These are phyloP conservation scores for Globisporangium camurandrum DNA, from an alignment of 352 stramenopile species.

Conservation along the genomic window DNA sequence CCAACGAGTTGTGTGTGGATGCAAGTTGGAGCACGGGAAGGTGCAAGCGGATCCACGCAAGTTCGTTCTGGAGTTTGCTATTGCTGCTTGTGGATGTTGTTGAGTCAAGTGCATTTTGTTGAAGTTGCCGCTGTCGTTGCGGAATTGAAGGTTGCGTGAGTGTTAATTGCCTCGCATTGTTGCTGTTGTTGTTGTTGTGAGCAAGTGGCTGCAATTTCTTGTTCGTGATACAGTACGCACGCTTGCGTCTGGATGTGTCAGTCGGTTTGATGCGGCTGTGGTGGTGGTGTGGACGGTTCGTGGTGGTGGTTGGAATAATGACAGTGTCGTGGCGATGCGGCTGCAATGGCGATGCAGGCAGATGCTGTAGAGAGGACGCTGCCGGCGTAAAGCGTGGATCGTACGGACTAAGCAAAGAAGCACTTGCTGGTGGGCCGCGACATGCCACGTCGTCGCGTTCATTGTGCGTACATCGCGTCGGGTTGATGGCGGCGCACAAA, in stretches of 20 bases:
- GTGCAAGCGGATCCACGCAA: conserved; percentile 59
- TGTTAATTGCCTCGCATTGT: neutral
- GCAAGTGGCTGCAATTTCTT: neutral
- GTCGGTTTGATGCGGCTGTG: neutral
- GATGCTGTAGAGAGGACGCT: neutral
- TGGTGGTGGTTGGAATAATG: neutral
- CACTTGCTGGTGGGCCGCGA: neutral
- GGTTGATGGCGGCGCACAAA: neutral
- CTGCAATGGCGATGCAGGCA: neutral
- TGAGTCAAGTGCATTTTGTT: neutral
- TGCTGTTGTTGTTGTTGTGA: neutral
- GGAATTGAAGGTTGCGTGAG: neutral
- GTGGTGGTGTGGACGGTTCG: neutral
- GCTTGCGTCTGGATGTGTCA: neutral
- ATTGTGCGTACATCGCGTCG: neutral
- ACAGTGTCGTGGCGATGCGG: neutral
- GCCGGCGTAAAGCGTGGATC: conserved; percentile 4
- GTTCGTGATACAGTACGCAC: conserved; percentile 3
- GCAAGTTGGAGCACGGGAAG: conserved; percentile 47
- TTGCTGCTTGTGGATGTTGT: neutral
- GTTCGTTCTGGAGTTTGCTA: conserved; percentile 23
- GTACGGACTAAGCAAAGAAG: conserved; percentile 2
- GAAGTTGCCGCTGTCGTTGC: neutral
- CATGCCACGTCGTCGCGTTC: neutral
- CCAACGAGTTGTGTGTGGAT: conserved; percentile 32